phyloP scores from a whole-genome alignment of 192 early-diverging fungal genomes.

The Entomortierella chlamydospora region DNA sequence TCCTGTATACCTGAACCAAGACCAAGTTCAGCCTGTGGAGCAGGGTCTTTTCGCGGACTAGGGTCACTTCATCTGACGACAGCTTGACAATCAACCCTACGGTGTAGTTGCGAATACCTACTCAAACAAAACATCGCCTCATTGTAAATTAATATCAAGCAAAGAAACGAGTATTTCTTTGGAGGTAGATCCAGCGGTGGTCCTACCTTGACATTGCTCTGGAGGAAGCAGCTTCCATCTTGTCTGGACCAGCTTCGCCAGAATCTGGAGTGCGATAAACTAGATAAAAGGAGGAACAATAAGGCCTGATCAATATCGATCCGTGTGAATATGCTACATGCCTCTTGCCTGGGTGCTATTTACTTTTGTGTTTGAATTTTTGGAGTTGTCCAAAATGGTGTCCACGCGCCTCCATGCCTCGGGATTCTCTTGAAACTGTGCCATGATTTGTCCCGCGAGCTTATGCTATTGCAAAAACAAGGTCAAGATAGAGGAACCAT shows the following conservation, averaged over 20 bases:
- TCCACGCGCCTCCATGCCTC: slow-evolving; percentile 97
- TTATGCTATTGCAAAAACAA: slow-evolving; percentile 70
- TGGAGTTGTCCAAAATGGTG: slow-evolving; percentile 85
- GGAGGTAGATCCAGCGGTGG: background rate
- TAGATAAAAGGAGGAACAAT: slow-evolving; percentile 29
- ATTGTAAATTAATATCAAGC: no score
- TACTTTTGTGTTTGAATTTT: slow-evolving; percentile 87
- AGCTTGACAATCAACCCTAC: slow-evolving; percentile 91
- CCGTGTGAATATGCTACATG: background rate
- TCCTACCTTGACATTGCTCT: slow-evolving; percentile 80
- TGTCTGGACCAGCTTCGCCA: slow-evolving; percentile 95
- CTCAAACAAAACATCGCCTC: background rate
- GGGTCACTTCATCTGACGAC: slow-evolving; percentile 85
- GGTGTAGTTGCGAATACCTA: slow-evolving; percentile 95
- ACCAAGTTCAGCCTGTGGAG: slow-evolving; percentile 95
- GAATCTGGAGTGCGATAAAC: slow-evolving; percentile 92
- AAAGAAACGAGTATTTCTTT: no score
- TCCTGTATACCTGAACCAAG: slow-evolving; percentile 84
- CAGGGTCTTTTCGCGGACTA: slow-evolving; percentile 81
- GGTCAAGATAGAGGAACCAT: background rate
- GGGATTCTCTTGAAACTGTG: slow-evolving; percentile 93
- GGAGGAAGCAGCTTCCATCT: slow-evolving; percentile 94
- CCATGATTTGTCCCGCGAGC: slow-evolving; percentile 85
- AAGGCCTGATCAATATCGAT: background rate
- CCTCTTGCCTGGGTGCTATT: background rate